Percentiles rank a stretch among this genome's conserved stretches.
These are phyloP conservation scores for Pelargonium cotyledonis DNA, from an alignment of 441 rosid species.

Conservation along the genomic window DNA sequence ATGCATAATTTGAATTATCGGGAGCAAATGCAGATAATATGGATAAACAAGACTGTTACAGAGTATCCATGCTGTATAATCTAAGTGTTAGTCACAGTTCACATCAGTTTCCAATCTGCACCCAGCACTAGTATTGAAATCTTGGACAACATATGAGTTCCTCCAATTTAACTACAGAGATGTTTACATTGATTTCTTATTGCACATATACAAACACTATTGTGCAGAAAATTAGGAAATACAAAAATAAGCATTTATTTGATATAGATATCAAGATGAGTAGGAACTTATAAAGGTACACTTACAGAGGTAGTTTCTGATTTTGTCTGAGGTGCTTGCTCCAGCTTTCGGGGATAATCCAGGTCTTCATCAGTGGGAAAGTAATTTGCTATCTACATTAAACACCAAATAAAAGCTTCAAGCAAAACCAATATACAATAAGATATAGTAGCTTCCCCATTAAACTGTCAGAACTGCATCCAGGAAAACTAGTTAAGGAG, in stretches of 20 bases:
- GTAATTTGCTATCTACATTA: conserved; percentile 80
- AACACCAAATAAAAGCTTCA: conserved; percentile 16
- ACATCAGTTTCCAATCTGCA: not conserved
- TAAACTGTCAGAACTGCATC: not conserved
- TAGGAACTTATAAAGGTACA: conserved; percentile 5
- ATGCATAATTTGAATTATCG: not conserved
- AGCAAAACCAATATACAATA: not conserved
- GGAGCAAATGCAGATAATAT: not conserved
- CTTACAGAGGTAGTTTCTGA: conserved; percentile 47
- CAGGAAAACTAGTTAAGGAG: not conserved
- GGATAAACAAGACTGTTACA: not conserved
- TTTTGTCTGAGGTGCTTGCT: conserved; percentile 39
- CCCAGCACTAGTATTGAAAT: not conserved
- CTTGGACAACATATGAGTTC: not conserved
- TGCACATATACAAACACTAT: not conserved
- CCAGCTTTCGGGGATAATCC: conserved; percentile 90
- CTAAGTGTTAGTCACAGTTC: not conserved
- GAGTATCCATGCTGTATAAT: not conserved
- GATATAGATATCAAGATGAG: conserved; percentile 5
- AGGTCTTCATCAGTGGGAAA: conserved; percentile 69
- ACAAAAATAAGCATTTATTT: not conserved
- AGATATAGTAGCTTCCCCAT: not conserved
- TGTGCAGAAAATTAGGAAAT: not conserved
- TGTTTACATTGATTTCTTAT: not conserved
- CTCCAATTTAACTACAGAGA: not conserved